Evolutionary conservation across 1,284 basidiomycete genomes (phyloP).

Genomic region (Tilletiaria anomala): DNA sequence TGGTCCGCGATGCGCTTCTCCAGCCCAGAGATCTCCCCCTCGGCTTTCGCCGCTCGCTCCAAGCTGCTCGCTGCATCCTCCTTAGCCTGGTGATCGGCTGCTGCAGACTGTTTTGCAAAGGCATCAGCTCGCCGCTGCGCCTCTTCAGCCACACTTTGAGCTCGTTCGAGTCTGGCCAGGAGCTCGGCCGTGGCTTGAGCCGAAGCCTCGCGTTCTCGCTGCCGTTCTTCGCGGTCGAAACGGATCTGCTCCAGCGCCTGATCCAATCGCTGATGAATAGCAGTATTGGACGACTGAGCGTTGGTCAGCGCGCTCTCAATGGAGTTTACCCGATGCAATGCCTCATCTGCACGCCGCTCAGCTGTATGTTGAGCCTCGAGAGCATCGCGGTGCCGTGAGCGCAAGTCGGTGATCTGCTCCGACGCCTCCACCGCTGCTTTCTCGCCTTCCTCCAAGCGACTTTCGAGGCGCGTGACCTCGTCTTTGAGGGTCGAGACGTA

Average conservation of each 20-base stretch:
- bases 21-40: conserved; percentile 15
- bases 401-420: conserved; percentile 6
- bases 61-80: conserved; percentile 7
- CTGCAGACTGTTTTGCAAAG: conserved; percentile 4
- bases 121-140: conserved; percentile 6
- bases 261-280: conserved; percentile 14
- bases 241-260: conserved; percentile 11
- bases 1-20: conserved; percentile 22
- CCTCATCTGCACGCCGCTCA: conserved; percentile 4
- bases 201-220: conserved; percentile 9
- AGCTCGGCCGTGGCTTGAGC: conserved; percentile 14
- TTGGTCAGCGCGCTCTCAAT: conserved; percentile 4
- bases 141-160: conserved; percentile 8
- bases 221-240: conserved; percentile 6
- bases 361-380: conserved; percentile 1
- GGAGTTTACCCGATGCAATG: too few species aligned
- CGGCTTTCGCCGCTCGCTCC: conserved; percentile 15
- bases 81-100: conserved; percentile 5
- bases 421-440: conserved; percentile 10
- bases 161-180: conserved; percentile 7
- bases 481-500: conserved; percentile 4
- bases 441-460: conserved; percentile 6
- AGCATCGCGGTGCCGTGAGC: conserved; percentile 2
- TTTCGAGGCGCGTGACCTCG: conserved; percentile 3
- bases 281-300: conserved; percentile 1